Conservation (phyloP, 2,329 filamentous ascomycete species). For the Talaromyces funiculosus region DNA sequence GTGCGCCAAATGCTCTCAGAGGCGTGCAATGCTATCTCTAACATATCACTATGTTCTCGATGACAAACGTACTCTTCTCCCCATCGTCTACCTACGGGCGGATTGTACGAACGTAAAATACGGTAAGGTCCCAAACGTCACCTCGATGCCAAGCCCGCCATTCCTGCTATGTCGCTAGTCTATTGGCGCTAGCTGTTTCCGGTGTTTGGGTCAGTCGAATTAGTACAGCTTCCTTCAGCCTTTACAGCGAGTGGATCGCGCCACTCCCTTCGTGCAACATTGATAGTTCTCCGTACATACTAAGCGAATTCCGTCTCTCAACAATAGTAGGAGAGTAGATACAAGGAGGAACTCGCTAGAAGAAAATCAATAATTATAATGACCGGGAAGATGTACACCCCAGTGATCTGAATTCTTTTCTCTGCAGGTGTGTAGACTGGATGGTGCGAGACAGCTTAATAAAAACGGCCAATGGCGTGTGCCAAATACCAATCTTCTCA, state of each 20-base stretch:
- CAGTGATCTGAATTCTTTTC: too few relatives aligned
- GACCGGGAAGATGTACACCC: too few relatives aligned
- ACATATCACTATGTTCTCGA: background rate
- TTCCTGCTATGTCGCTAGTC: constrained; percentile 4
- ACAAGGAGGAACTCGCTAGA: too few relatives aligned
- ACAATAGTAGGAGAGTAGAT: too few relatives aligned
- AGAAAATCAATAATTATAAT: too few relatives aligned
- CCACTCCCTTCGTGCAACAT: constrained; percentile 1
- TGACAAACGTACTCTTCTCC: background rate
- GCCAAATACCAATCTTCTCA: background rate
- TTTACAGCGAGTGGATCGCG: background rate
- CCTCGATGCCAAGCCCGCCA: background rate
- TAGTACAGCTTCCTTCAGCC: constrained; percentile 4
- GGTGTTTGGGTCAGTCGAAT: background rate
- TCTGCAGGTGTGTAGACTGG: too few relatives aligned
- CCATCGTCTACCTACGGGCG: background rate
- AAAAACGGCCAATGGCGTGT: background rate
- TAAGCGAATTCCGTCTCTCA: background rate
- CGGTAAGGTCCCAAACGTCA: background rate
- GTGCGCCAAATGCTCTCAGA: too few relatives aligned
- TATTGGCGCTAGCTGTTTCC: constrained; percentile 1
- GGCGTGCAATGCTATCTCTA: background rate
- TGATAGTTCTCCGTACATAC: background rate
- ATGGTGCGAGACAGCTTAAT: background rate
- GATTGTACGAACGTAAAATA: too few relatives aligned